Evolutionary conservation across 2,329 filamentous ascomycete species (phyloP), one percentile per base, ranked within the genome.

Genomic region (Ophiostoma pallidulum): DNA sequence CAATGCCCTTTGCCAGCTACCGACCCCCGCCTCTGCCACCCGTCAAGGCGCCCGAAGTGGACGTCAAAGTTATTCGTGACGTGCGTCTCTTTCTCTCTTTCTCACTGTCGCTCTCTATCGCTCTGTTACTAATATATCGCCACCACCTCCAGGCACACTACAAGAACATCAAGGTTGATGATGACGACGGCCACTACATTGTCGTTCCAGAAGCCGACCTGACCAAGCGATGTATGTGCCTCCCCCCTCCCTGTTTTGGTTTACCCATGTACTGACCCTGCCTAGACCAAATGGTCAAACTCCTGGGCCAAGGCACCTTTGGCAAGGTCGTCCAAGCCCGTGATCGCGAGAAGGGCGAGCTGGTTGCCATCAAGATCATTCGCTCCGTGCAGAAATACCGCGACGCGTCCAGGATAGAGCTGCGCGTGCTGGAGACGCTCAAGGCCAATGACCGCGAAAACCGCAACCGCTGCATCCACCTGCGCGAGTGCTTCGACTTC

Each of bases 311-410:
- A 67, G 92, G 92, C 54, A 98, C 92, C 0, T 98, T 98, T 62
- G 92, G 92, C 61, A 98, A 98, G 66, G 92, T 98, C 14, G 92
- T 98, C 16, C 85, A 96, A 65, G 92, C 92, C 45, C 82, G 79
- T 57, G 92, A 98, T 62, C 79, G 79, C 51, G 77, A 78, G 58
- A 82, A 81, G 53, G 83, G 83, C 56, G 87, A 90, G 62, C 63
- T 74, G 5, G 94, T 94, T 33, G 92, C 92, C 29, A 88, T 98
- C 66, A 98, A 98, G 66, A 94, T 98, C 64, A 97, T 98, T 56
- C 84, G 92, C 57, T 96, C 92, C 1, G 92, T 98, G 12, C 92
- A 95, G 61, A 98, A 98, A 64, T 98, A 98, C 62, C 84, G 92
- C 40, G 92, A 98, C 67, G 92, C 92, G 31, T 94, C 87, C 8